These are phyloP conservation scores for Gracilaria domingensis DNA, from an alignment of 23 red algal genomes.

Conservation along the genomic window DNA sequence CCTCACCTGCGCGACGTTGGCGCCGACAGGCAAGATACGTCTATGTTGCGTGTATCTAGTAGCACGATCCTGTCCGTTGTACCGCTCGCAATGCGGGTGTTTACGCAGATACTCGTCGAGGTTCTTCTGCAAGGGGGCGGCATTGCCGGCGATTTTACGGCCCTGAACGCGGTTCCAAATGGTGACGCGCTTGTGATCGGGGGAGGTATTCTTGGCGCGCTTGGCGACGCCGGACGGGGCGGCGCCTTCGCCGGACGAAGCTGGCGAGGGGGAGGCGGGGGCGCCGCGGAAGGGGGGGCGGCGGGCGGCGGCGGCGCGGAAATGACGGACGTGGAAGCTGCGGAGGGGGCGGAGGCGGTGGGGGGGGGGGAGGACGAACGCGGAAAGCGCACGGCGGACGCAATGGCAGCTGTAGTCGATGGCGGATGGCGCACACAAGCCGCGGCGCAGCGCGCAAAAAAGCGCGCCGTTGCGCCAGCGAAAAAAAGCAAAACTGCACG, in stretches of 20 bases:
- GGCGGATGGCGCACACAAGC: too few species aligned
- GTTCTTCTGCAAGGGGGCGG: constrained; percentile 82
- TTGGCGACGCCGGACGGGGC: neutral
- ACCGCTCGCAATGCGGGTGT: constrained; percentile 91
- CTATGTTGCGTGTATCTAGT: constrained; percentile 68
- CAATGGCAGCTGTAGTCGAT: too few species aligned
- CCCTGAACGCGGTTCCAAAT: constrained; percentile 93
- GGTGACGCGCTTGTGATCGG: constrained; percentile 81
- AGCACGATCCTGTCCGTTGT: constrained; percentile 77
- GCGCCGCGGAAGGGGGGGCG: neutral
- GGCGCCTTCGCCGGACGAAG: neutral
- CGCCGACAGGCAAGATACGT: constrained; percentile 60
- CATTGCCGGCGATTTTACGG: constrained; percentile 93
- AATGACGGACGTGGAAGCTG: neutral
- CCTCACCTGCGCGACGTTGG: constrained; percentile 6
- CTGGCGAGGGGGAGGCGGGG: neutral
- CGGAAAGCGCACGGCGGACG: too few species aligned
- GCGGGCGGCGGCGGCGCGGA: neutral
- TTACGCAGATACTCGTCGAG: constrained; percentile 78
- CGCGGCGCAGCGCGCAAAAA: neutral
- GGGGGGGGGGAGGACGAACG: too few species aligned
- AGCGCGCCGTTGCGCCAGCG: neutral
- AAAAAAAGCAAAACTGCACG: neutral
- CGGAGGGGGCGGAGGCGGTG: neutral
- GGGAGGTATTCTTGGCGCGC: neutral